These are phyloP conservation scores for Ciborinia camelliae DNA, from an alignment of 2,329 filamentous ascomycete genomes.

Conservation along the genomic window DNA sequence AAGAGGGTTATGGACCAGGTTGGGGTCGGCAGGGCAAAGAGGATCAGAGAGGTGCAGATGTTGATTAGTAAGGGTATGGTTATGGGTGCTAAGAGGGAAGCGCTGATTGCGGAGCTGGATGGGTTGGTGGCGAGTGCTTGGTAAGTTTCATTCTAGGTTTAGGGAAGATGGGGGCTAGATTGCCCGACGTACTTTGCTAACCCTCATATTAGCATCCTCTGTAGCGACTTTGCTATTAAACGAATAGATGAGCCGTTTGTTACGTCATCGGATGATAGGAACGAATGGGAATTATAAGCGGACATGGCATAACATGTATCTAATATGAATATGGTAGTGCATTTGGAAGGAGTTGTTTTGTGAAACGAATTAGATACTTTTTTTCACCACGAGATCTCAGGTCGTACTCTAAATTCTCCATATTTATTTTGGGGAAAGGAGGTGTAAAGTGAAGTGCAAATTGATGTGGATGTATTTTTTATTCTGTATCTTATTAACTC, in stretches of 20 bases:
- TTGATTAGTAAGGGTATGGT: slow-evolving; percentile 76
- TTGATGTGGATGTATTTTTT: background rate
- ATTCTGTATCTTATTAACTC: background rate
- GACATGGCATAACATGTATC: background rate
- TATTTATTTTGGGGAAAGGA: background rate
- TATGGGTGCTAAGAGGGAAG: slow-evolving; percentile 69
- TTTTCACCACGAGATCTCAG: too few species aligned
- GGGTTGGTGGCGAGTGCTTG: slow-evolving; percentile 86
- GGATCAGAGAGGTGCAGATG: slow-evolving; percentile 81
- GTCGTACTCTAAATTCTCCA: too few species aligned
- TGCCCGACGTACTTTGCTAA: slow-evolving; percentile 15
- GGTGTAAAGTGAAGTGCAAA: background rate
- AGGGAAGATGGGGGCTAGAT: background rate
- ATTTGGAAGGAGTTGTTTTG: background rate
- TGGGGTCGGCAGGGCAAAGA: slow-evolving; percentile 68
- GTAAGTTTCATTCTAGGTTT: slow-evolving; percentile 48
- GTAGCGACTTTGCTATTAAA: slow-evolving; percentile 92
- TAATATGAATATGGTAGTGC: background rate
- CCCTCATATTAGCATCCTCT: slow-evolving; percentile 67
- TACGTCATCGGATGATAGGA: slow-evolving; percentile 63
- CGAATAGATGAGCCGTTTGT: slow-evolving; percentile 93
- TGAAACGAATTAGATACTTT: background rate
- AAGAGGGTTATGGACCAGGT: slow-evolving; percentile 80
- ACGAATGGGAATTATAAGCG: slow-evolving; percentile 66
- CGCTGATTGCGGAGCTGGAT: slow-evolving; percentile 83